phyloP scores from a whole-genome alignment of 179 eudicot genomes.

The Sideroxylon spinosum region DNA sequence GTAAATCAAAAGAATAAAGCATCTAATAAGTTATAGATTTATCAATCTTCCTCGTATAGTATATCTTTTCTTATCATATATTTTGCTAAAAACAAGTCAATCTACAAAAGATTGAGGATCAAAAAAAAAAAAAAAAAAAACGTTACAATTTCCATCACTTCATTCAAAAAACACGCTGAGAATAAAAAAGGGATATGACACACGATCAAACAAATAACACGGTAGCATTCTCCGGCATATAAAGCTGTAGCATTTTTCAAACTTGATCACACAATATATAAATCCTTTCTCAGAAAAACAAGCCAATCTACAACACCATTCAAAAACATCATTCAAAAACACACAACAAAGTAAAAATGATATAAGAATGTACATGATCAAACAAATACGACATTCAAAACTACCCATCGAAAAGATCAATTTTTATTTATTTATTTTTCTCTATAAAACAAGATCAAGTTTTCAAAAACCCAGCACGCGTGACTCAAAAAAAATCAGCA shows the following conservation, averaged over 20 bases:
- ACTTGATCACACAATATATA: too few species aligned
- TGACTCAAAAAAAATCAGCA: neutral
- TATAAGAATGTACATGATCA: too few species aligned
- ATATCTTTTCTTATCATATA: neutral
- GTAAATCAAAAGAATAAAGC: neutral
- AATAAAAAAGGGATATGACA: too few species aligned
- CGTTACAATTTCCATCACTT: too few species aligned
- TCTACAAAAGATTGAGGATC: neutral
- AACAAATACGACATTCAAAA: neutral
- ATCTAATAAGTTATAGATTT: neutral
- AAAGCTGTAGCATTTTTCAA: too few species aligned
- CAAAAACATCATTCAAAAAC: too few species aligned
- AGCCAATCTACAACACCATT: too few species aligned
- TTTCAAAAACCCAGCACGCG: neutral
- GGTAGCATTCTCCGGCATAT: too few species aligned
- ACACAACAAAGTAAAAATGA: too few species aligned
- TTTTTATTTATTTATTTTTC: neutral
- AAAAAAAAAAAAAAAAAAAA: neutral
- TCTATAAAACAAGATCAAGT: neutral
- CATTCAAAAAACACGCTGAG: too few species aligned
- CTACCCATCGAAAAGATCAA: conserved; percentile 1
- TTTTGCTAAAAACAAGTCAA: neutral
- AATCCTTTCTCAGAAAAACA: too few species aligned
- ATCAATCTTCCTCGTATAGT: neutral
- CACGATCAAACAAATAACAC: too few species aligned